Evolutionary conservation across 768 basidiomycete genomes (phyloP).

Genomic region (Boletus insuetus): DNA sequence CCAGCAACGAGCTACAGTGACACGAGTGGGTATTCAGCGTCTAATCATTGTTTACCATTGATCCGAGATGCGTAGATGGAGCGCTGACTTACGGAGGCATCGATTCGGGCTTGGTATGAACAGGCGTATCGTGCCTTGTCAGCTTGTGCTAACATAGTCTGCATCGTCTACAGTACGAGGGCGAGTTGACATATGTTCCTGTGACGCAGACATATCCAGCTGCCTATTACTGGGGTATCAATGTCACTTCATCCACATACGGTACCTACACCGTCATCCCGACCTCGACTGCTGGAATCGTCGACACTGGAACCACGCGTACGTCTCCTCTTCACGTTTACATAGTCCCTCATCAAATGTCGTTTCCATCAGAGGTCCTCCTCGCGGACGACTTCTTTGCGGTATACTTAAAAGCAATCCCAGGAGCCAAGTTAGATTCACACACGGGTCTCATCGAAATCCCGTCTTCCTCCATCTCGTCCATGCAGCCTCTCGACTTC

Average conservation of each 20-base stretch:
- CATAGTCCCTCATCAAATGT: not conserved
- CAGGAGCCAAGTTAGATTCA: conserved; percentile 8
- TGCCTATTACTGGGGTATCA: conserved; percentile 28
- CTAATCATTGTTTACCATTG: not conserved
- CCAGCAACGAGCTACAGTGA: conserved; percentile 17
- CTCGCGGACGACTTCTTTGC: conserved; percentile 22
- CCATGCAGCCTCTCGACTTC: conserved; percentile 18
- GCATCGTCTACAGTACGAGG: conserved; percentile 14
- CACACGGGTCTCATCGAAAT: conserved; percentile 17
- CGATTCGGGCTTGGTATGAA: conserved; percentile 17
- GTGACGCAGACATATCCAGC: conserved; percentile 28
- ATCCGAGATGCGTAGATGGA: conserved; percentile 17
- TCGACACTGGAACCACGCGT: conserved; percentile 29
- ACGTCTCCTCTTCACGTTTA: not conserved
- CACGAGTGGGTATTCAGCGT: conserved; percentile 9
- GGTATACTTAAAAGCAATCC: conserved; percentile 13
- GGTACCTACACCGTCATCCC: conserved; percentile 14
- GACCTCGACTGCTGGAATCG: conserved; percentile 26
- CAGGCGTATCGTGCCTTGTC: not conserved
- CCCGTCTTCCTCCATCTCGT: conserved; percentile 7
- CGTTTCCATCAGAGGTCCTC: conserved; percentile 13
- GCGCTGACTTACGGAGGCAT: conserved; percentile 25
- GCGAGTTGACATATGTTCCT: conserved; percentile 22
- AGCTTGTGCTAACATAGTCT: not conserved
- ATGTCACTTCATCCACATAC: conserved; percentile 20